Conservation (phyloP, 2,329 filamentous ascomycete species). For the Aplosporella prunicola region DNA sequence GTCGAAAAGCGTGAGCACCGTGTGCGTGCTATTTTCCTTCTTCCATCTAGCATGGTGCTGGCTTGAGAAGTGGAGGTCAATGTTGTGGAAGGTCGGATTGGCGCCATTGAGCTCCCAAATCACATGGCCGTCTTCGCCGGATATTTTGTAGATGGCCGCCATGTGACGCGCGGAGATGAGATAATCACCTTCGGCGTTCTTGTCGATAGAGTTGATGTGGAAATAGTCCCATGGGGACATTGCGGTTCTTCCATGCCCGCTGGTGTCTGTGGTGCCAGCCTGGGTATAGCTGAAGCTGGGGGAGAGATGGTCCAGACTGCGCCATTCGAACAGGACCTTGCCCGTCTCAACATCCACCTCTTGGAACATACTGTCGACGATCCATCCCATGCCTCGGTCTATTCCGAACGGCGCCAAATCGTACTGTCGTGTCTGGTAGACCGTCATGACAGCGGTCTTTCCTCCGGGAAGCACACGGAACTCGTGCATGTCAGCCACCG, state of each 20-base stretch:
- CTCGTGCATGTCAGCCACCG: slow-evolving; percentile 45
- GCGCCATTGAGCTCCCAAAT: slow-evolving; percentile 24
- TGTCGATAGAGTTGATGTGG: slow-evolving; percentile 42
- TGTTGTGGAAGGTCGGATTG: slow-evolving; percentile 32
- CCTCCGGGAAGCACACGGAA: slow-evolving; percentile 40
- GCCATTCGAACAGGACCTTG: slow-evolving; percentile 50
- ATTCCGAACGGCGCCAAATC: slow-evolving; percentile 37
- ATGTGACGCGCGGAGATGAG: slow-evolving; percentile 16
- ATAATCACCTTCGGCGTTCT: slow-evolving; percentile 19
- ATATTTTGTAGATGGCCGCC: slow-evolving; percentile 14
- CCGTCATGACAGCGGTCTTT: slow-evolving; percentile 28
- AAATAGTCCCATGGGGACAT: slow-evolving; percentile 46
- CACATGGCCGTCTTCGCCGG: slow-evolving; percentile 10
- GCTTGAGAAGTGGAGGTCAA: slow-evolving; percentile 14
- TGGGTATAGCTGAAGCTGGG: slow-evolving; percentile 40
- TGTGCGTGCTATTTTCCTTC: slow-evolving; percentile 13
- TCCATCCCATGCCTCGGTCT: slow-evolving; percentile 38
- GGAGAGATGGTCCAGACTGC: slow-evolving; percentile 46
- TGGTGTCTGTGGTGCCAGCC: slow-evolving; percentile 32
- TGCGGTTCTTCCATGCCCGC: slow-evolving; percentile 37
- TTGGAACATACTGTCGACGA: slow-evolving; percentile 45
- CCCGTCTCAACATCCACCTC: slow-evolving; percentile 48
- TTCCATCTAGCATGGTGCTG: slow-evolving; percentile 14
- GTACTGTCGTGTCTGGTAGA: slow-evolving; percentile 32
- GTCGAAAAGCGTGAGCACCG: slow-evolving; percentile 12